Evolutionary conservation across 1,284 basidiomycete genomes (phyloP), one percentile per base, ranked within the genome.

Genomic region (Polyporus tsugae): DNA sequence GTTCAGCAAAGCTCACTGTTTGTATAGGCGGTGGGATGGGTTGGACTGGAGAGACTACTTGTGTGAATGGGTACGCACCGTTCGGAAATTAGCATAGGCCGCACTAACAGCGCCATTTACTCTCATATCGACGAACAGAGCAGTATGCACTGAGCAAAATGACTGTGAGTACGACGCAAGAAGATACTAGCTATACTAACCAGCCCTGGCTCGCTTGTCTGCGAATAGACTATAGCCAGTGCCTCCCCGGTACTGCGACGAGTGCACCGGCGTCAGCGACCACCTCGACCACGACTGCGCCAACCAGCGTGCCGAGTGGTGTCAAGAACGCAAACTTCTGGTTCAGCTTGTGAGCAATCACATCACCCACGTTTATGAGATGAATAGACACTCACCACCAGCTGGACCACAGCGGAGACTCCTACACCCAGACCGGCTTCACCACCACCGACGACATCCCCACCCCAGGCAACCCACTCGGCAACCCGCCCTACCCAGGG

Each of bases 401-500:
- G 13, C n/a, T 13, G 6, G 19, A 57, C 6, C 35, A 36, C 67
- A 88, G 87, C 74, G 87, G 87, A 19, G 87, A 89, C 73, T 88
- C 87, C 6, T 89, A 88, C 78, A 86, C 87, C 0, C 83, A 85
- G 75, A 89, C 87, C 0, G 83, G 82, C 0, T 90, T 89, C 78
- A 75, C 76, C 52, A 76, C 80, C 36, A 82, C 75, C 39, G 78
- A 80, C 25, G 79, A 79, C 6, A 77, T 84, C 3, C 88, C 88
- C 0, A 72, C 79, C 33, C 64, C 77, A 6, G 83, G 81, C 1
- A 89, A 89, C 75, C 84, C 87, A 0, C 75, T 89, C 44, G 88
- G 88, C 2, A 90, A 90, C 75, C 88, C 88, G 5, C 77, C 83
- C 0, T 89, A 86, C 75, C 87, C 88, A 0, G 88, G 88, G 15